Evolutionary conservation across 176 grass and related monocot species (phyloP).

Genomic region (Canna indica): DNA sequence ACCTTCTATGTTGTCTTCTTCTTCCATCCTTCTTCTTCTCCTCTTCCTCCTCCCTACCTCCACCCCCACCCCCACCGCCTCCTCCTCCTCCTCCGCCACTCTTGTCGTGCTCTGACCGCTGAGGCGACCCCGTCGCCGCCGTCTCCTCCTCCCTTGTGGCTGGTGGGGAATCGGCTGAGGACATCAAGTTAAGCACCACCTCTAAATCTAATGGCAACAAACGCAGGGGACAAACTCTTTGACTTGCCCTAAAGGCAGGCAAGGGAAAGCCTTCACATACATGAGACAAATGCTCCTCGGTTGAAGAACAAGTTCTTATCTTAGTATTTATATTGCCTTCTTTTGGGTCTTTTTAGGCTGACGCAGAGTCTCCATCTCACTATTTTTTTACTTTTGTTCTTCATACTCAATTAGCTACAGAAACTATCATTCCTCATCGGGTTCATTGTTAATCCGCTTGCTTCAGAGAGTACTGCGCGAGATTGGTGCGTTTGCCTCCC

Average conservation of each 20-base stretch:
- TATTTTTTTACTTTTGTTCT: neutral
- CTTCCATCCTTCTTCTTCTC: no score
- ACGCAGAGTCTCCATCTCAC: neutral
- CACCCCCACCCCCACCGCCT: no score
- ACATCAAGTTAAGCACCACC: no score
- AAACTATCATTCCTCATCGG: neutral
- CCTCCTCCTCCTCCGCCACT: no score
- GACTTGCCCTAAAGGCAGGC: neutral
- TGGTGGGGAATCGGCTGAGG: no score
- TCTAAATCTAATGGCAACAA: neutral
- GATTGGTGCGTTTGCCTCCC: neutral
- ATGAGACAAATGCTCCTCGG: slow-evolving; percentile 1
- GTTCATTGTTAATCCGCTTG: slow-evolving; percentile 4
- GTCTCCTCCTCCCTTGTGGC: no score
- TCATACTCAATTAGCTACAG: neutral
- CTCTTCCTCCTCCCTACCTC: no score
- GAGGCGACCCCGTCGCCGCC: no score
- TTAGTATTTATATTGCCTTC: neutral
- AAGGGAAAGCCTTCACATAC: neutral
- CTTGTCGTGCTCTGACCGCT: no score
- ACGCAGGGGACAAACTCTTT: neutral
- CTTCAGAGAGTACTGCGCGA: slow-evolving; percentile 2
- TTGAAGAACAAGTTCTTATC: neutral
- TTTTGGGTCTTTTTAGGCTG: slow-evolving; percentile 1
- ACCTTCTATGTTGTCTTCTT: no score